Base-by-base conservation (phyloP, 1,284 basidiomycete genomes). In the Volvariella volvacea region DNA sequence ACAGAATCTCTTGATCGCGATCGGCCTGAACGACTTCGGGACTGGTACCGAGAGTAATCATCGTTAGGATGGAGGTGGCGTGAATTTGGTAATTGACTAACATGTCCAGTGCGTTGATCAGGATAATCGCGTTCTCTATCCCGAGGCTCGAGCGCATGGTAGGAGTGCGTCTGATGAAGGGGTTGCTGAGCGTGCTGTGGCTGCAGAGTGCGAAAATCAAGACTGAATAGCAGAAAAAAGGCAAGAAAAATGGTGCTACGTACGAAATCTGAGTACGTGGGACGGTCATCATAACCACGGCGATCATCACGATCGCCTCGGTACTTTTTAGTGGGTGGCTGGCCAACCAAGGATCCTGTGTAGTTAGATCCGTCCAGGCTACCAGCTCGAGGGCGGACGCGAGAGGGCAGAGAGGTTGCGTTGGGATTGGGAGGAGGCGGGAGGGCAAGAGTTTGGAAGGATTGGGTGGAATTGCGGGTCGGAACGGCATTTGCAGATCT, bases 291-390 rank as follows among this genome's bases (percentile, higher is more conserved):
- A 12, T 56, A 48, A 37, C 50, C 54, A 31, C 57, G 46, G 21
- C 50, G 47, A 38, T 68, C 68, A 15, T 56, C 61, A 37, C 64
- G 65, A 28, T 64, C 68, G 42, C 53, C 59, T 34, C 76, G 63
- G 2, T 66, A 53, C 34, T 70, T 65, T 58, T 80, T 80, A 14
- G 63, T 45, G 33, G 73, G 66, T 2, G 76, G 74, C 4, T 68
- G 67, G 10, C 61, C 64, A 1, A 46, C 33, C 14, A 47, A 19
- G n/a, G 9, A 17, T 7, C 42, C 45, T 32, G 47, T 43, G 32
- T 55, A 58, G 14, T 39, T 41, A 28, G 52, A 33, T 10, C 48
- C 46, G 33, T 64, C 63, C 39, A 59, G 32, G 47, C 61, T 63
- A 3, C 58, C 61, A 0, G 62, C 59, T 41, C 64, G 52, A 34